These are phyloP conservation scores for Trichoderma sp. DNA, from an alignment of 2,329 filamentous ascomycete genomes.

Conservation along the genomic window DNA sequence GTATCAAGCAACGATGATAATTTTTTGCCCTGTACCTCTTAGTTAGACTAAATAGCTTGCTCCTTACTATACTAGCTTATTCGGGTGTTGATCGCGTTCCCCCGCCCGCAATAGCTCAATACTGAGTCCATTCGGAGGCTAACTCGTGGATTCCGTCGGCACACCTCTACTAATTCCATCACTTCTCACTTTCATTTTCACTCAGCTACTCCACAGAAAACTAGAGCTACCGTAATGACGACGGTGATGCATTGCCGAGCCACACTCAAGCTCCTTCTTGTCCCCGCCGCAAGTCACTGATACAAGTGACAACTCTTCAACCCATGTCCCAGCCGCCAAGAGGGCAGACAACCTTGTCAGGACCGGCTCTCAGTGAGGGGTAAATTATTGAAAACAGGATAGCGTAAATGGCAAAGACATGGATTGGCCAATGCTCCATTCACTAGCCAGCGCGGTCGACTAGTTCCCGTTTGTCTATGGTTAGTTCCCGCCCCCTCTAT, in stretches of 20 bases:
- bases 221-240: background rate
- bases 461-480: background rate
- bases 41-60: background rate
- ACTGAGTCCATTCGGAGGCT: background rate
- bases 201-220: background rate
- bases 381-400: background rate
- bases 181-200: background rate
- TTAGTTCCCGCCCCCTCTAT: background rate
- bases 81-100: background rate
- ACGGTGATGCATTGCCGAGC: background rate
- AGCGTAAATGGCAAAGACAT: background rate
- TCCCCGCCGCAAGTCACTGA: background rate
- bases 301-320: background rate
- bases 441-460: background rate
- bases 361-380: background rate
- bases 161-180: background rate
- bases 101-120: background rate
- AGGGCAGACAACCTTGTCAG: background rate
- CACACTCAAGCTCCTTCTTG: background rate
- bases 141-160: background rate
- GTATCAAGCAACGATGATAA: background rate
- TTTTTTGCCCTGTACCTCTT: background rate
- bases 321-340: background rate
- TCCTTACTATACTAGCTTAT: background rate
- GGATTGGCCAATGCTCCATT: background rate